Evolutionary conservation across 73 alveolate genomes (phyloP).

Genomic region (Symbiodinium natans): DNA sequence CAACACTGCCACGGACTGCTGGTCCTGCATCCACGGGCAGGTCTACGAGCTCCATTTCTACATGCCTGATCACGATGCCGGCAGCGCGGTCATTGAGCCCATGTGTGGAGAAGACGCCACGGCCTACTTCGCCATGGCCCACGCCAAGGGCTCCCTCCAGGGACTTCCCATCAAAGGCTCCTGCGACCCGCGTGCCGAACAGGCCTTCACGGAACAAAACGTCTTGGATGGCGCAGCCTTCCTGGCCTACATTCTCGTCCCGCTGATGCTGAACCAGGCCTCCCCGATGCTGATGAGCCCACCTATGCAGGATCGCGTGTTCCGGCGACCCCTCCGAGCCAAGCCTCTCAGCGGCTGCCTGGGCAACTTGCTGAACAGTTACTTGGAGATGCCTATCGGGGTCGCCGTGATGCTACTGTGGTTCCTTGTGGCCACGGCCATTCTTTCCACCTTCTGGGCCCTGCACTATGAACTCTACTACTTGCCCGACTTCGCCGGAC

Average conservation of each 20-base stretch:
- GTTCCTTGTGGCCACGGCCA: slow-evolving; percentile 37
- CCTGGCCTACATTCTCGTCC: slow-evolving; percentile 29
- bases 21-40: slow-evolving; percentile 58
- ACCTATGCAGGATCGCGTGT: slow-evolving; percentile 20
- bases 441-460: slow-evolving; percentile 38
- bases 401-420: slow-evolving; percentile 18
- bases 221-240: slow-evolving; percentile 47
- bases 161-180: slow-evolving; percentile 47
- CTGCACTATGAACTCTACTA: slow-evolving; percentile 35
- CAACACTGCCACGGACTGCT: slow-evolving; percentile 60
- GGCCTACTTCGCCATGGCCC: slow-evolving; percentile 45
- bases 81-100: slow-evolving; percentile 54
- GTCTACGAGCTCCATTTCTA: slow-evolving; percentile 47
- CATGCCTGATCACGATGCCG: slow-evolving; percentile 60
- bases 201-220: slow-evolving; percentile 57
- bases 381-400: slow-evolving; percentile 63
- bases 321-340: slow-evolving; percentile 27
- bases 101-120: slow-evolving; percentile 85
- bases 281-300: slow-evolving; percentile 2
- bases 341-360: slow-evolving; percentile 39
- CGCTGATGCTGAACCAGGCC: slow-evolving; percentile 11
- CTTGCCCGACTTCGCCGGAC: slow-evolving; percentile 42
- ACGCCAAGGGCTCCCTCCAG: neutral
- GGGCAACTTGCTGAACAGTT: slow-evolving; percentile 51
- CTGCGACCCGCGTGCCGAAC: slow-evolving; percentile 39